Evolutionary conservation across 371 early-diverging fungal species (phyloP), one percentile per base, ranked within the genome.

Genomic region (Cladochytrium tenue): DNA sequence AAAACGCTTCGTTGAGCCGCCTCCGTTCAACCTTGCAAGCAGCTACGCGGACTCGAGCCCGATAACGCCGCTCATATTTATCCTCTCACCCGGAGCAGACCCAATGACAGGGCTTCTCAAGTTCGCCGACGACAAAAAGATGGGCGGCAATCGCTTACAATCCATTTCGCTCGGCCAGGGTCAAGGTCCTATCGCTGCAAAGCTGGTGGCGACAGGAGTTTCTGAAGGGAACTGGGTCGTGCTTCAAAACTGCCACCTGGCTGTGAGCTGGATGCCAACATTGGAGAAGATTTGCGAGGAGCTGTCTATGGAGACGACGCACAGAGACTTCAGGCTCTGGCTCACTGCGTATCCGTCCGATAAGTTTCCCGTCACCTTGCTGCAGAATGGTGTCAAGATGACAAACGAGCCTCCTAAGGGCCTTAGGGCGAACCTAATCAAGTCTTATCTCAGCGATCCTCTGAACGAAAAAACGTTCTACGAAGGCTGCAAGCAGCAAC

Each of bases 361-460:
- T 57, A 80, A 76, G 67, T 83, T 83, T 58, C 84, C 84, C 1
- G 84, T 83, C 23, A 70, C 79, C 1, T 64, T 83, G 32, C 64
- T 83, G 31, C 84, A 83, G 61, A 83, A 83, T 58, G 81, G 84
- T 23, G 81, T 83, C 10, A 83, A 83, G 68, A 83, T 83, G 81
- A 83, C 84, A 1, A 83, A 81, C 63, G 84, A 83, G 63, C 81
- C 81, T 2, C 84, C 84, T 13, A 78, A 78, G 26, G 81, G 81
- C 7, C 63, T 83, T 36, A 65, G 70, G 7, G 79, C 81, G 7
- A 83, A 83, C 66, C 53, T 83, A 31, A 53, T 59, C 52, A 77
- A 81, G 57, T 73, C 72, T 1, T 83, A 81, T 53, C 43, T 75
- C 33, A 73, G 74, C 62, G 83, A 83, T 58, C 83, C 84, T 0